These are phyloP conservation scores for Entomortierella beljakovae DNA, from an alignment of 192 early-diverging fungal genomes.

Conservation along the genomic window DNA sequence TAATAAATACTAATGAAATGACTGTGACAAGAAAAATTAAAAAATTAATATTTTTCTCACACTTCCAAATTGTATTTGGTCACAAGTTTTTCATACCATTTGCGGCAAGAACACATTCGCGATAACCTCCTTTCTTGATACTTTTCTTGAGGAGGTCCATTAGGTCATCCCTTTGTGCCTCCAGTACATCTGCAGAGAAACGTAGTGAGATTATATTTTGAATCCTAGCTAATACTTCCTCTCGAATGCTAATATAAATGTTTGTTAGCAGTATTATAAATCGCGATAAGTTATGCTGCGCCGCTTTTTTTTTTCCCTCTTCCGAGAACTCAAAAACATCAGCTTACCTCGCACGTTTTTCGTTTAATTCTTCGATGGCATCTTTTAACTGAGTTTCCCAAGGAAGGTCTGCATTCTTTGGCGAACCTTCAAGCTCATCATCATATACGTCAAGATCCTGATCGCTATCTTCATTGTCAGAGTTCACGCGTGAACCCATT, in stretches of 20 bases:
- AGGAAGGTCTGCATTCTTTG: constrained; percentile 16
- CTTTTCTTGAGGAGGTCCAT: constrained; percentile 68
- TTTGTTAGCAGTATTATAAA: too few species aligned
- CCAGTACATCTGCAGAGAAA: constrained; percentile 65
- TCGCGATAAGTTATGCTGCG: neutral
- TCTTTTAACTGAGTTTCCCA: constrained; percentile 63
- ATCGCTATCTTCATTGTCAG: constrained; percentile 47
- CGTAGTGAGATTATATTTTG: constrained; percentile 61
- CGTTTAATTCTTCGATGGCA: constrained; percentile 61
- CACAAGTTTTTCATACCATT: constrained; percentile 28
- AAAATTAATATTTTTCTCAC: neutral
- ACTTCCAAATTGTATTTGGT: neutral
- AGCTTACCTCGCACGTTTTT: constrained; percentile 64
- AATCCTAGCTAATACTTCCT: constrained; percentile 63
- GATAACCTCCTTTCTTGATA: constrained; percentile 55
- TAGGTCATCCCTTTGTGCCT: constrained; percentile 60
- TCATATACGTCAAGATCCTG: constrained; percentile 11
- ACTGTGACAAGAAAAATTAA: constrained; percentile 30
- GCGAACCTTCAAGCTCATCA: constrained; percentile 25
- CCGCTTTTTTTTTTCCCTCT: neutral
- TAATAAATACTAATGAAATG: constrained; percentile 61
- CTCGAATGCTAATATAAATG: constrained; percentile 60
- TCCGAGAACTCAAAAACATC: neutral
- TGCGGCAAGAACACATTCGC: constrained; percentile 58
- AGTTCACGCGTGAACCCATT: constrained; percentile 37